Conservation (phyloP, 495 filamentous ascomycete genomes). For the Talaromyces liani region DNA sequence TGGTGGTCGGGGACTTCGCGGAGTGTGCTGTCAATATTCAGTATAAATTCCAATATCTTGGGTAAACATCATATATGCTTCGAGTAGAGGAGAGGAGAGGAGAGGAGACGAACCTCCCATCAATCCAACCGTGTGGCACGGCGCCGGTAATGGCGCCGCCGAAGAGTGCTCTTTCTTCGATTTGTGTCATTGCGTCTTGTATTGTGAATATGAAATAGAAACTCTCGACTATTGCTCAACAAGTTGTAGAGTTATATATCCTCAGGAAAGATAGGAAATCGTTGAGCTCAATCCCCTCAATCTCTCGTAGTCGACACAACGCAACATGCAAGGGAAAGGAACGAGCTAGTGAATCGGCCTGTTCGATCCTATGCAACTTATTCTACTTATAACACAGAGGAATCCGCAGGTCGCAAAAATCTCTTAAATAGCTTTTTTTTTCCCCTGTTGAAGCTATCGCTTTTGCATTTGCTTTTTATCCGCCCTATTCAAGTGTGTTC, state of each 20-base stretch:
- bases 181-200: slow-evolving; percentile 15
- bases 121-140: slow-evolving; percentile 65
- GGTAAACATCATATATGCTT: too few relatives aligned
- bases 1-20: slow-evolving; percentile 92
- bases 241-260: not conserved
- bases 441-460: not conserved
- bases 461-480: not conserved
- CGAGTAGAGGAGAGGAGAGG: not conserved
- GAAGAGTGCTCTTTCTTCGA: slow-evolving; percentile 58
- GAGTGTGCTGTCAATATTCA: slow-evolving; percentile 49
- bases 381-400: not conserved
- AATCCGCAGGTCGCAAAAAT: not conserved
- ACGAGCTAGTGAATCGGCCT: not conserved
- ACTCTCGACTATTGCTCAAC: not conserved
- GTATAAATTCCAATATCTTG: not conserved
- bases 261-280: not conserved
- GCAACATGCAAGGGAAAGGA: not conserved
- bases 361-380: not conserved
- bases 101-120: slow-evolving; percentile 61
- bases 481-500: not conserved
- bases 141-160: slow-evolving; percentile 72
- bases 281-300: not conserved
- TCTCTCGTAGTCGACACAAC: not conserved
- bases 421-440: not conserved
- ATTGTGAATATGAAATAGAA: not conserved